Conservation (phyloP, 139 green algal species). For the Ettlia oleoabundans region DNA sequence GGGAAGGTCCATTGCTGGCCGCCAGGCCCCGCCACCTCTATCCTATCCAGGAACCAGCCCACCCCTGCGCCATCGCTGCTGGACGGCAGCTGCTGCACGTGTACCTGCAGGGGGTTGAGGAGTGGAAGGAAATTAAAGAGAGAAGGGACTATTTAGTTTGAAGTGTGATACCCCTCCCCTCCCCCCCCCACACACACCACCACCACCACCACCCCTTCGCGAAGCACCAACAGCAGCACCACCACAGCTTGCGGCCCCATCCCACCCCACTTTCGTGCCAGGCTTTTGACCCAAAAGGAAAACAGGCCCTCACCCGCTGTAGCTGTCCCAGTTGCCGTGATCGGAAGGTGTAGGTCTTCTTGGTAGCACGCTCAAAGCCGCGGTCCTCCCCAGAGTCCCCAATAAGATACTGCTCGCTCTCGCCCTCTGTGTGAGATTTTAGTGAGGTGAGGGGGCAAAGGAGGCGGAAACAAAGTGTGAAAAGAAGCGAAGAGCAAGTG, state of each 20-base stretch:
- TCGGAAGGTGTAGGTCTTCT: conserved; percentile 57
- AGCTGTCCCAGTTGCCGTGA: conserved; percentile 57
- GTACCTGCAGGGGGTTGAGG: neutral
- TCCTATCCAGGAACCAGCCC: conserved; percentile 78
- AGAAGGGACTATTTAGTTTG: neutral
- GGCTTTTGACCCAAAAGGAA: no score
- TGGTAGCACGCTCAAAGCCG: conserved; percentile 64
- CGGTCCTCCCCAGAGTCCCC: conserved; percentile 7
- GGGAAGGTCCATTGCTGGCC: conserved; percentile 72
- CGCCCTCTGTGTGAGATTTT: conserved; percentile 17
- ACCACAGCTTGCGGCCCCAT: no score
- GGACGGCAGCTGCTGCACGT: conserved; percentile 37
- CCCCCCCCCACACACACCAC: no score
- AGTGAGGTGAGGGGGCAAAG: no score
- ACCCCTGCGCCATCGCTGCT: conserved; percentile 43
- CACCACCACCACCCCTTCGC: no score
- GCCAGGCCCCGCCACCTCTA: conserved; percentile 56
- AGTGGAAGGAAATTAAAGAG: conserved; percentile 14
- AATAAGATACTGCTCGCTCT: conserved; percentile 50
- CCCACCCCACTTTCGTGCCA: no score
- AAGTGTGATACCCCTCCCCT: no score
- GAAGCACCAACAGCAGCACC: no score
- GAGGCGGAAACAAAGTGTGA: neutral
- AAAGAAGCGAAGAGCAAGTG: no score
- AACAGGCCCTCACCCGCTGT: conserved; percentile 41